Evolutionary conservation across 768 basidiomycete species (phyloP).

Genomic region (Melanogaster broomeanus): DNA sequence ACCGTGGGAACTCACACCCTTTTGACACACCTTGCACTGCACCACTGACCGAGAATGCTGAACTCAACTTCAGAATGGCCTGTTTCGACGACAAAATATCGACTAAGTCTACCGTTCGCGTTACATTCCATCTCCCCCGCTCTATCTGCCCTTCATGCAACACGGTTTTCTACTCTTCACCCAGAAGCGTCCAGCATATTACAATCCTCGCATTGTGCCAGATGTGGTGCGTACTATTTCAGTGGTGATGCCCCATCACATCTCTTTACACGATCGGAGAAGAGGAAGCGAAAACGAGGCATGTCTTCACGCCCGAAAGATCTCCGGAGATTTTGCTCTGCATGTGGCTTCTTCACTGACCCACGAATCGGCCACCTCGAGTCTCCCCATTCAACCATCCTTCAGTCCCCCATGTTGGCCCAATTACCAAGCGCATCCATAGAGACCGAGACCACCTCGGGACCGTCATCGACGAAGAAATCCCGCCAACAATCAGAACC

Average conservation of each 20-base stretch:
- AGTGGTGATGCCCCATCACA: slow-evolving; percentile 40
- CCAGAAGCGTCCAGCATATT: slow-evolving; percentile 25
- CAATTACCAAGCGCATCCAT: background rate
- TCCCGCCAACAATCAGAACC: background rate
- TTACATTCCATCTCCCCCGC: slow-evolving; percentile 53
- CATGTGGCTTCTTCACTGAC: slow-evolving; percentile 18
- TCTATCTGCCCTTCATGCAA: slow-evolving; percentile 64
- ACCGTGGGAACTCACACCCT: slow-evolving; percentile 11
- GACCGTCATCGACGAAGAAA: background rate
- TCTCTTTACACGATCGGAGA: slow-evolving; percentile 27
- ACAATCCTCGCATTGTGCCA: slow-evolving; percentile 41
- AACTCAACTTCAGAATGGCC: background rate
- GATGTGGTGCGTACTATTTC: slow-evolving; percentile 55
- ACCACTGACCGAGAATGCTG: background rate
- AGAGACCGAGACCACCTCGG: background rate
- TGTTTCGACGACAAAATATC: slow-evolving; percentile 42
- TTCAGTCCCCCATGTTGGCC: background rate
- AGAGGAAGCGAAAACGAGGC: slow-evolving; percentile 15
- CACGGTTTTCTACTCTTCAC: slow-evolving; percentile 37
- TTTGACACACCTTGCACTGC: too few species aligned
- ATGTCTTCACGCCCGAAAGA: background rate
- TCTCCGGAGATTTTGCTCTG: slow-evolving; percentile 17
- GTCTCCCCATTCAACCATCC: background rate
- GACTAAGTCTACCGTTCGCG: slow-evolving; percentile 46
- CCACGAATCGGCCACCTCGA: background rate